Percentiles rank a stretch among this genome's conserved stretches.
Evolutionary conservation across 2,329 filamentous ascomycete species (phyloP).

Genomic region (Phaeophleospora eucalypticola): DNA sequence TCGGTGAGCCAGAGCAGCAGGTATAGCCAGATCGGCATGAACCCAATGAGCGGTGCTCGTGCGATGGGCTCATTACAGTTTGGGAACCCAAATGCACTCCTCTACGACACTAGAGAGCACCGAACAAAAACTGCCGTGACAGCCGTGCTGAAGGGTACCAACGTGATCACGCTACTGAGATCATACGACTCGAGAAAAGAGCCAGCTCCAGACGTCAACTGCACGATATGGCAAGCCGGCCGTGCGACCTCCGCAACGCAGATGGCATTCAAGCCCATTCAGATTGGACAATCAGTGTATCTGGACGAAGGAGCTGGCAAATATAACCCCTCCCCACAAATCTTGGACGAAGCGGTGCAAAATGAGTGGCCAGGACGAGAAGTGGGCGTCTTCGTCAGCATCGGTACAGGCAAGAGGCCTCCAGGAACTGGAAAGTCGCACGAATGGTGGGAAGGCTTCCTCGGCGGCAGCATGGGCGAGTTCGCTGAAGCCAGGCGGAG

Average conservation of each 20-base stretch:
- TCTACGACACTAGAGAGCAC: conserved; percentile 85
- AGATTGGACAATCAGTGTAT: conserved; percentile 88
- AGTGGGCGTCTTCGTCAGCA: conserved; percentile 83
- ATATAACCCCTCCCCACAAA: conserved; percentile 82
- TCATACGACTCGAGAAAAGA: conserved; percentile 96
- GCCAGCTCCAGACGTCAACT: conserved; percentile 84
- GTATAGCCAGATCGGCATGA: conserved; percentile 70
- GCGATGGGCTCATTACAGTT: conserved; percentile 46
- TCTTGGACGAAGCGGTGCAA: conserved; percentile 82
- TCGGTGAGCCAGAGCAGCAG: conserved; percentile 77
- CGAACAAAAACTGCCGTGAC: conserved; percentile 73
- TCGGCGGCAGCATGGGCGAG: conserved; percentile 66
- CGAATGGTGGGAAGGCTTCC: conserved; percentile 89
- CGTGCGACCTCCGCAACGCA: conserved; percentile 89
- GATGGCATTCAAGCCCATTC: conserved; percentile 91
- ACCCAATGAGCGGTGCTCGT: conserved; percentile 52
- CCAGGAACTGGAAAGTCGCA: conserved; percentile 66
- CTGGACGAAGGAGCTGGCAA: conserved; percentile 88
- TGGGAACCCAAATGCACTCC: conserved; percentile 76
- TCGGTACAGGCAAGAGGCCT: conserved; percentile 87
- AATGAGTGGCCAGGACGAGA: conserved; percentile 96
- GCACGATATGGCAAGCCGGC: conserved; percentile 95
- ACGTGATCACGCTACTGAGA: conserved; percentile 65
- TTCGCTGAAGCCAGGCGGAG: conserved; percentile 85
- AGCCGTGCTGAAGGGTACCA: conserved; percentile 81